phyloP scores from a whole-genome alignment of 352 stramenopile species.

The Pythium guiyangense region DNA sequence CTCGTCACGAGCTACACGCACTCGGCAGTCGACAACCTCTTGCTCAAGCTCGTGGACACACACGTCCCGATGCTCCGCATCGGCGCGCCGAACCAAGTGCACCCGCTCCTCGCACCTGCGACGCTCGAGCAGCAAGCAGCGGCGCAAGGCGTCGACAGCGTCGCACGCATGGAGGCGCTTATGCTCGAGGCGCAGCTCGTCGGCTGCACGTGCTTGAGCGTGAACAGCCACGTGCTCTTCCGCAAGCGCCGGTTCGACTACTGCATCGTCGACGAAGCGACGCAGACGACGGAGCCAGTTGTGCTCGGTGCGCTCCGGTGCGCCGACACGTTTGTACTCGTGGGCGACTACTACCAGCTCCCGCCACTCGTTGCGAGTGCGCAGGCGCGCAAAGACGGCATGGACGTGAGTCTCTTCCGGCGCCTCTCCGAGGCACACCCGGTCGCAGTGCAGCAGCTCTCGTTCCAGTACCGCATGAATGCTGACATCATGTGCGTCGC shows the following conservation, averaged over 20 bases:
- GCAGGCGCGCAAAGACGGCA: slow-evolving; percentile 80
- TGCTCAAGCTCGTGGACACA: slow-evolving; percentile 89
- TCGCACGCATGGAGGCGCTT: slow-evolving; percentile 39
- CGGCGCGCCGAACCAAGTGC: slow-evolving; percentile 64
- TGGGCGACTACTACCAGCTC: slow-evolving; percentile 98
- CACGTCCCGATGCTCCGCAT: slow-evolving; percentile 74
- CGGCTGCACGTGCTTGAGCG: slow-evolving; percentile 70
- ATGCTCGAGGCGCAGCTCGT: slow-evolving; percentile 55
- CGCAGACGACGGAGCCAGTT: slow-evolving; percentile 97
- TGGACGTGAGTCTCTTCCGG: slow-evolving; percentile 90
- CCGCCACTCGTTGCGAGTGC: slow-evolving; percentile 92
- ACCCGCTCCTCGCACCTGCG: slow-evolving; percentile 57
- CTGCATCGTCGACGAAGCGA: slow-evolving; percentile 98
- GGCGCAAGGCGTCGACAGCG: slow-evolving; percentile 25
- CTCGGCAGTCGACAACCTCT: slow-evolving; percentile 96
- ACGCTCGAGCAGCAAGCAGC: slow-evolving; percentile 37
- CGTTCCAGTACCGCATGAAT: slow-evolving; percentile 99
- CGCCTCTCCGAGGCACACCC: slow-evolving; percentile 90
- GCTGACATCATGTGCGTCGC: slow-evolving; percentile 93
- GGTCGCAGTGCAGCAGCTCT: slow-evolving; percentile 89
- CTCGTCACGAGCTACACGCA: slow-evolving; percentile 98
- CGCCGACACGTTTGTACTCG: slow-evolving; percentile 94
- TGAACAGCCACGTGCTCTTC: slow-evolving; percentile 77
- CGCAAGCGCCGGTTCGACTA: slow-evolving; percentile 93
- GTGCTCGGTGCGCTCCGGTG: slow-evolving; percentile 90